Evolutionary conservation across 2,329 filamentous ascomycete species (phyloP).

Genomic region (Alternaria infectoria): DNA sequence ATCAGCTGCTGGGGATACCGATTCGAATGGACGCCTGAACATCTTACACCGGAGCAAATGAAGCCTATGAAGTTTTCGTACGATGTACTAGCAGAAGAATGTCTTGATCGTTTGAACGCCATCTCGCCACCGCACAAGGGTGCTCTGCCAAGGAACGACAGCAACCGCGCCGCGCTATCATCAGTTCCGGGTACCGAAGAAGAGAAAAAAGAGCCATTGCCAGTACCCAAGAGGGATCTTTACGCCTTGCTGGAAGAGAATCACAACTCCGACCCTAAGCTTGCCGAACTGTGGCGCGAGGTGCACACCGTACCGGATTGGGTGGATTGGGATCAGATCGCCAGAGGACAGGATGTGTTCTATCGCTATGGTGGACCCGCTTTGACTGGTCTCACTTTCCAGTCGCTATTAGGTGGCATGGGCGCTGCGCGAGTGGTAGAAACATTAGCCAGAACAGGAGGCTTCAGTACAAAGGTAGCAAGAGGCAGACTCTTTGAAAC

Average conservation of each 20-base stretch:
- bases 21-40: slow-evolving; percentile 72
- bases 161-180: slow-evolving; percentile 34
- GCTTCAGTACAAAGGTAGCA: slow-evolving; percentile 72
- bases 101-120: slow-evolving; percentile 67
- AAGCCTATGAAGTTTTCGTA: slow-evolving; percentile 69
- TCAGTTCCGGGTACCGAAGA: slow-evolving; percentile 33
- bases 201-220: slow-evolving; percentile 43
- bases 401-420: slow-evolving; percentile 73
- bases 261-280: slow-evolving; percentile 61
- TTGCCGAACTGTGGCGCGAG: slow-evolving; percentile 68
- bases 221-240: slow-evolving; percentile 60
- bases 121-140: slow-evolving; percentile 60
- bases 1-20: slow-evolving; percentile 66
- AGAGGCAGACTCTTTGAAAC: slow-evolving; percentile 73
- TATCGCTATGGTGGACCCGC: slow-evolving; percentile 75
- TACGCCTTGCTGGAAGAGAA: slow-evolving; percentile 69
- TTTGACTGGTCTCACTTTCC: slow-evolving; percentile 68
- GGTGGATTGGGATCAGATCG: slow-evolving; percentile 80
- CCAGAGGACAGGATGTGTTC: slow-evolving; percentile 76
- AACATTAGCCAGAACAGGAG: slow-evolving; percentile 74
- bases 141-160: slow-evolving; percentile 49
- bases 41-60: slow-evolving; percentile 66
- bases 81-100: slow-evolving; percentile 71
- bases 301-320: slow-evolving; percentile 72
- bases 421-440: slow-evolving; percentile 76